Base-by-base conservation (phyloP, 2,329 filamentous ascomycete species). In the Fusarium sp. region DNA sequence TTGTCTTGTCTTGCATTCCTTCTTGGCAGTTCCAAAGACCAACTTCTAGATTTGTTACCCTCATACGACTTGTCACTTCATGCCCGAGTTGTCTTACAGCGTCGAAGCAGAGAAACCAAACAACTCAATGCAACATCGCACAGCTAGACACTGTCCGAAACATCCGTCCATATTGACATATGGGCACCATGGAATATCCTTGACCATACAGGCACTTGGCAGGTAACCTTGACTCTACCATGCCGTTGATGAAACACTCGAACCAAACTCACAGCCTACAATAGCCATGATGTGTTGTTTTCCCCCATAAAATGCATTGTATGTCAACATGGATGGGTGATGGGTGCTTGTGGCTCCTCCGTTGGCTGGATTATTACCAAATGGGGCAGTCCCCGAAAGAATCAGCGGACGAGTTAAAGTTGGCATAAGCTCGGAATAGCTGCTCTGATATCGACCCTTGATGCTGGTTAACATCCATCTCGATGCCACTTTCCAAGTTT, bases 351-450 rank as follows among this genome's bases (percentile, higher is more conserved):
- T 38, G 43, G 53, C 43, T 53, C 48, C 43, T 53, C 48, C 36
- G 40, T 12, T 36, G 7, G 6, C 38, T 61, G 40, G 35, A 6
- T 26, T 32, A 31, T 51, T 55, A n/a, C 63, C 64, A 13, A 24
- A 67, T 68, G 56, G 48, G 53, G 67, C 40, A 65, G 52, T 62
- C 62, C 28, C 67, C 67, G 67, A 62, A 50, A 45, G 26, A 24
- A 25, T 48, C 31, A 44, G 58, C 25, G 61, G 43, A 40, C 35
- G 46, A 24, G 39, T 63, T 49, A 63, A 22, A 54, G 58, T 53
- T 62, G 29, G 53, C 25, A 52, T 45, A 58, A 58, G 46, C 44
- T 56, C 43, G 28, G 40, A 45, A 34, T 44, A 38, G 38, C 35
- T 19, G 19, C 28, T 41, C 53, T 41, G 35, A 46, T 42, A 35